Percentiles rank a stretch among this genome's conserved stretches.
These are phyloP conservation scores for Lodderomyces beijingensis DNA, from an alignment of 1,139 yeast genomes.

Conservation along the genomic window DNA sequence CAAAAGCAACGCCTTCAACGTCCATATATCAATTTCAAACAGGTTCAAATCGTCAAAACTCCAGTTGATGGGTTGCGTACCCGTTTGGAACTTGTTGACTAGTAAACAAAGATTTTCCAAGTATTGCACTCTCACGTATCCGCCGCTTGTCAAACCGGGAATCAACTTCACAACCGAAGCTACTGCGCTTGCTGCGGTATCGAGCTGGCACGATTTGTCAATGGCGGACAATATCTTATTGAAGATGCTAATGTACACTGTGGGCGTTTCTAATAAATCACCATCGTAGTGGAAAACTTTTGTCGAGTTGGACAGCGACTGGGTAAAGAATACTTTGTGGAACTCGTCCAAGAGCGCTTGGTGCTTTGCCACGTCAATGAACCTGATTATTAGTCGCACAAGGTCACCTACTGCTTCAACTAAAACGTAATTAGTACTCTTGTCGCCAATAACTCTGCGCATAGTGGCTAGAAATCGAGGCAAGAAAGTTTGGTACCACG, in stretches of 20 bases:
- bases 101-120: conserved; percentile 55
- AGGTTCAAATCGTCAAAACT: conserved; percentile 1
- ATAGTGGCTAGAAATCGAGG: conserved; percentile 25
- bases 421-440: conserved; percentile 11
- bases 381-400: conserved; percentile 34
- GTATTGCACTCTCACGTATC: conserved; percentile 51
- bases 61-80: conserved; percentile 1
- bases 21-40: conserved; percentile 64
- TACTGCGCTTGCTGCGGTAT: conserved; percentile 10
- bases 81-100: conserved; percentile 42
- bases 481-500: conserved; percentile 38
- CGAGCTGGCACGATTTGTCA: conserved; percentile 28
- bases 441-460: conserved; percentile 9
- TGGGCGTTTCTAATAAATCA: conserved; percentile 28
- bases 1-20: conserved; percentile 63
- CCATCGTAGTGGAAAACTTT: conserved; percentile 10
- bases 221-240: conserved; percentile 49
- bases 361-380: conserved; percentile 34
- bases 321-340: conserved; percentile 18
- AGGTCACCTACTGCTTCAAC: conserved; percentile 36
- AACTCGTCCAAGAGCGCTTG: conserved; percentile 24
- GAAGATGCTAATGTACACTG: conserved; percentile 44
- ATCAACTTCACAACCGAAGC: conserved; percentile 18
- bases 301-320: background rate
- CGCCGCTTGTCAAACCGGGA: conserved; percentile 11